A percentile compares a stretch with the other conserved stretches of the same genome.
Evolutionary conservation across 2,329 filamentous ascomycete genomes (phyloP).

Genomic region (Colletotrichum sp.): DNA sequence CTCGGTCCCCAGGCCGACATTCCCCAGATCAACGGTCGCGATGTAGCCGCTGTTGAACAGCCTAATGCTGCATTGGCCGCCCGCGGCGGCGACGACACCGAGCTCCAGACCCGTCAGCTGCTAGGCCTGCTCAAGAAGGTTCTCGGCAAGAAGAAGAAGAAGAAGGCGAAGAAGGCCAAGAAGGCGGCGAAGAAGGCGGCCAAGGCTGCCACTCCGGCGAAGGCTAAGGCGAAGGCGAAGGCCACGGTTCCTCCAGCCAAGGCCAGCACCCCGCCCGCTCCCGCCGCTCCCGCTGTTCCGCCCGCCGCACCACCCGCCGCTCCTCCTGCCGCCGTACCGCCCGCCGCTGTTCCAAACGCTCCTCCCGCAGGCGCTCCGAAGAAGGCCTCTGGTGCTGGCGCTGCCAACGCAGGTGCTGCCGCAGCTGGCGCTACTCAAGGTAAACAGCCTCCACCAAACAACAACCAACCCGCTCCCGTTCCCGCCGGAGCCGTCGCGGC

Average conservation of each 20-base stretch:
- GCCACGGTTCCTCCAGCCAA: background rate
- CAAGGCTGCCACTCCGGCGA: background rate
- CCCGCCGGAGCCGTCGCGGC: background rate
- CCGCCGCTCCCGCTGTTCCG: background rate
- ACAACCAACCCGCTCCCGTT: background rate
- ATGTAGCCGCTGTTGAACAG: slow-evolving; percentile 1
- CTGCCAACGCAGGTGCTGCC: background rate
- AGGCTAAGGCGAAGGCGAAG: background rate
- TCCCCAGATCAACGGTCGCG: background rate
- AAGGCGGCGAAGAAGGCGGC: background rate
- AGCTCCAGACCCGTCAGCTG: background rate
- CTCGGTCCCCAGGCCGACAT: background rate
- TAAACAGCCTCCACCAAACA: background rate
- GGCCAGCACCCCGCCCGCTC: background rate
- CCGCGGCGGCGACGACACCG: background rate
- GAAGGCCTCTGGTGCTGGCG: background rate
- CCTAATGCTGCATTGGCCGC: background rate
- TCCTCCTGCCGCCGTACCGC: background rate
- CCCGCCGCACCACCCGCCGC: background rate
- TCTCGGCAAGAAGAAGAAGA: background rate
- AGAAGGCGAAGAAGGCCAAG: background rate
- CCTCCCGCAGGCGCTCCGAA: background rate
- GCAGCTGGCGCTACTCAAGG: background rate
- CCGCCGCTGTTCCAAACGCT: background rate
- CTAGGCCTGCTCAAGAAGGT: background rate